Percentiles rank a stretch among this genome's conserved stretches.
Evolutionary conservation across 805 yeast species (phyloP).

Genomic region (Kazachstania martiniae): DNA sequence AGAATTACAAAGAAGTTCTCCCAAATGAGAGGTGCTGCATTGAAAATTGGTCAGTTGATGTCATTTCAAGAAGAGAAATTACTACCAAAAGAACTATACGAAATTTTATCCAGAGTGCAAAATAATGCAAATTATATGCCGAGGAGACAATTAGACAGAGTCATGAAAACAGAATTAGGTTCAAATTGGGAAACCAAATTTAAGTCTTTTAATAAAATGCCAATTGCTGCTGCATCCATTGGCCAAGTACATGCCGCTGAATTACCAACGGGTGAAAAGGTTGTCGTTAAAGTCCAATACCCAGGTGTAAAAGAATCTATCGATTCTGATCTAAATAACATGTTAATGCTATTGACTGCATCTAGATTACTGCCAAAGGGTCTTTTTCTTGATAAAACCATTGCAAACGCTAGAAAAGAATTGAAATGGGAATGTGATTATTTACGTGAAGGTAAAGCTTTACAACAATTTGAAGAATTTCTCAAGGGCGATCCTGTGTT

Average conservation of each 20-base stretch:
- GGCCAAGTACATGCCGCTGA: slow-evolving; percentile 92
- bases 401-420: slow-evolving; percentile 87
- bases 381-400: slow-evolving; percentile 78
- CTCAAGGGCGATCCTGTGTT: slow-evolving; percentile 51
- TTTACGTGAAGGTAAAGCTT: slow-evolving; percentile 71
- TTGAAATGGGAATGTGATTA: slow-evolving; percentile 98
- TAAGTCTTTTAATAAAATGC: slow-evolving; percentile 69
- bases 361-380: slow-evolving; percentile 85
- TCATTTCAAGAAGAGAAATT: slow-evolving; percentile 87
- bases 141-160: slow-evolving; percentile 70
- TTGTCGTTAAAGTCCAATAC: slow-evolving; percentile 92
- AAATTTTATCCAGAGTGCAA: slow-evolving; percentile 73
- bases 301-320: slow-evolving; percentile 94
- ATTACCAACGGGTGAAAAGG: slow-evolving; percentile 53
- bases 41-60: slow-evolving; percentile 93
- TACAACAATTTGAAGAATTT: slow-evolving; percentile 56
- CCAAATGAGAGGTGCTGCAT: slow-evolving; percentile 97
- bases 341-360: slow-evolving; percentile 74
- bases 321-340: slow-evolving; percentile 85
- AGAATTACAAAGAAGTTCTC: slow-evolving; percentile 79
- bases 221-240: slow-evolving; percentile 94
- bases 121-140: slow-evolving; percentile 97
- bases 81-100: slow-evolving; percentile 75
- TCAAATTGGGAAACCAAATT: slow-evolving; percentile 63
- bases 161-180: slow-evolving; percentile 67